Conservation (phyloP, 768 basidiomycete species). For the Psilocybe cyanescens region DNA sequence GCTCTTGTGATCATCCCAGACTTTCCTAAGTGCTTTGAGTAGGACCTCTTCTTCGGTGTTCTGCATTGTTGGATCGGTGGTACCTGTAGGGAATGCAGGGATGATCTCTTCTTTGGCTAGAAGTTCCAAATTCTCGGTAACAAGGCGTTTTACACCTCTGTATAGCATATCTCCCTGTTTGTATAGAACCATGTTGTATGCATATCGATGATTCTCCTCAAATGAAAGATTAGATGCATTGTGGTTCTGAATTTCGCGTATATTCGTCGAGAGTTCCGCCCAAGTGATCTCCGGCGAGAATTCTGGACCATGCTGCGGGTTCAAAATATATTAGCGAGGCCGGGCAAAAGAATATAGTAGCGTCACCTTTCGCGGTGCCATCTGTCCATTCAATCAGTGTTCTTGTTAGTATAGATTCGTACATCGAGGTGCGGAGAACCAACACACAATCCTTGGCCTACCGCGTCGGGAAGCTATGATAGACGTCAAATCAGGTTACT, state of each 20-base stretch:
- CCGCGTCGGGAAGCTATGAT: conserved; percentile 40
- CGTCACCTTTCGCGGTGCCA: conserved; percentile 50
- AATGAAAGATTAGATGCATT: conserved; percentile 79
- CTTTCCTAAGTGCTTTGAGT: conserved; percentile 77
- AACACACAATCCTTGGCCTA: conserved; percentile 51
- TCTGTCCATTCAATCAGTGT: conserved; percentile 32
- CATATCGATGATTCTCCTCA: conserved; percentile 91
- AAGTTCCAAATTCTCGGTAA: conserved; percentile 80
- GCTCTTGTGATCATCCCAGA: conserved; percentile 94
- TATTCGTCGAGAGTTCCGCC: conserved; percentile 79
- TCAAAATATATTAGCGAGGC: background rate
- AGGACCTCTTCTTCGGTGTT: conserved; percentile 86
- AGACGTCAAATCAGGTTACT: conserved; percentile 3
- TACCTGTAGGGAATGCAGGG: conserved; percentile 82
- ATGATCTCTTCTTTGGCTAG: conserved; percentile 78
- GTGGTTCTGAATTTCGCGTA: conserved; percentile 93
- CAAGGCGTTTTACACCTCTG: conserved; percentile 77
- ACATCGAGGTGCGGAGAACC: conserved; percentile 5
- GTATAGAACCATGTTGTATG: conserved; percentile 91
- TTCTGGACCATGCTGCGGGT: conserved; percentile 66
- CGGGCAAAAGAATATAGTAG: background rate
- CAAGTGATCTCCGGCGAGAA: conserved; percentile 86
- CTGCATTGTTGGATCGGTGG: conserved; percentile 70
- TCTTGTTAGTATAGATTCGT: background rate
- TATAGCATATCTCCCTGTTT: conserved; percentile 87